A percentile compares a stretch with the other conserved stretches of the same genome.
These are phyloP conservation scores for Echria macrotheca DNA, from an alignment of 495 filamentous ascomycete genomes.

Conservation along the genomic window DNA sequence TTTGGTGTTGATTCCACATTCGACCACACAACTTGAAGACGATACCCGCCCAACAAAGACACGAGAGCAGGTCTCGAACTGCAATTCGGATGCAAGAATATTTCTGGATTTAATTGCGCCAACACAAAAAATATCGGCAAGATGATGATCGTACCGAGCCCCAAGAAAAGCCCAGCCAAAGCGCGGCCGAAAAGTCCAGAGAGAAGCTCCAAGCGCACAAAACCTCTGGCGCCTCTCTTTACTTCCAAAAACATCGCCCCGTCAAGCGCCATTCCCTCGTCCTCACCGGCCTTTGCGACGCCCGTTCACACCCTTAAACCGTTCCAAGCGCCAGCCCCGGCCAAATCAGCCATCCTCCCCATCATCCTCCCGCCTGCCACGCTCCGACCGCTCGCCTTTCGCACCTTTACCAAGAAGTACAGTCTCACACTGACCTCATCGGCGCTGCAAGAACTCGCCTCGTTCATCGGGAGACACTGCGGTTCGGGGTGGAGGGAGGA, in stretches of 20 bases:
- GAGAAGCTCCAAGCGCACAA: slow-evolving; percentile 21
- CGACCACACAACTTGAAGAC: not conserved
- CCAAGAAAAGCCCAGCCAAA: slow-evolving; percentile 16
- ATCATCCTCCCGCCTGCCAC: slow-evolving; percentile 83
- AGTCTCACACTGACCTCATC: slow-evolving; percentile 88
- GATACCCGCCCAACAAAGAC: not conserved
- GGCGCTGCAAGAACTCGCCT: slow-evolving; percentile 74
- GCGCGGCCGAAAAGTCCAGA: slow-evolving; percentile 16
- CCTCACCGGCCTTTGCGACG: slow-evolving; percentile 83
- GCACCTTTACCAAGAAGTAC: slow-evolving; percentile 96
- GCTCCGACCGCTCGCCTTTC: slow-evolving; percentile 85
- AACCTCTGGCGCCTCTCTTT: slow-evolving; percentile 32
- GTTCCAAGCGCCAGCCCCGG: slow-evolving; percentile 44
- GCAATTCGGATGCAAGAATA: too few species aligned
- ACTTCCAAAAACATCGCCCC: slow-evolving; percentile 31
- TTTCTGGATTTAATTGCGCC: too few species aligned
- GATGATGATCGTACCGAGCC: slow-evolving; percentile 27
- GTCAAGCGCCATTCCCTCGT: slow-evolving; percentile 64
- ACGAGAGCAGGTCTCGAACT: too few species aligned
- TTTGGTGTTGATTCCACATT: slow-evolving; percentile 3
- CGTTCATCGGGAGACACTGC: slow-evolving; percentile 87
- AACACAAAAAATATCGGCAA: slow-evolving; percentile 10
- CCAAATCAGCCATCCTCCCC: slow-evolving; percentile 74
- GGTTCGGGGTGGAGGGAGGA: slow-evolving; percentile 95
- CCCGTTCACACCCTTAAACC: slow-evolving; percentile 66